phyloP scores from a whole-genome alignment of 352 stramenopile genomes.

The Phytophthora fragariaefolia region DNA sequence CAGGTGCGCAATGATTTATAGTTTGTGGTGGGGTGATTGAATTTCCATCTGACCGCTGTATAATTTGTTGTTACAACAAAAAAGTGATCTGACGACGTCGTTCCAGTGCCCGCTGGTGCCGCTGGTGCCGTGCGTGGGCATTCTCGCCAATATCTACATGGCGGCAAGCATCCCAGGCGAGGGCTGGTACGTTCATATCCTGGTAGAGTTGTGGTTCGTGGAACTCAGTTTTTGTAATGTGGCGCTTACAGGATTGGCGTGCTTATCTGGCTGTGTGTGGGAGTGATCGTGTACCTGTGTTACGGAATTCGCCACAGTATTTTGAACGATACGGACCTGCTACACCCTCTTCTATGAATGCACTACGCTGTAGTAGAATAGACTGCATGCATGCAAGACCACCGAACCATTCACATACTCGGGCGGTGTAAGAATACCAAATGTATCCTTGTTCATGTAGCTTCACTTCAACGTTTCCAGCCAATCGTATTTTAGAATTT shows the following conservation, averaged over 20 bases:
- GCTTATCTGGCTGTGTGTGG: conserved; percentile 68
- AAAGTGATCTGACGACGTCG: conserved; percentile 39
- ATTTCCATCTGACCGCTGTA: background rate
- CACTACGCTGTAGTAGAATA: conserved; percentile 10
- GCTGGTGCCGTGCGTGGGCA: conserved; percentile 60
- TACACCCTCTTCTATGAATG: conserved; percentile 41
- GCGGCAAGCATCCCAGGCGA: conserved; percentile 57
- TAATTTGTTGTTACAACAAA: background rate
- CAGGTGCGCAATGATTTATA: conserved; percentile 36
- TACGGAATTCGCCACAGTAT: conserved; percentile 84
- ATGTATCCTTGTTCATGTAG: conserved; percentile 22
- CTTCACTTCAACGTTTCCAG: conserved; percentile 21
- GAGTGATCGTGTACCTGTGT: conserved; percentile 72
- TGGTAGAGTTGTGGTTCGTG: background rate
- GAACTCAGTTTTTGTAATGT: conserved; percentile 14
- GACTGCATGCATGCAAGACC: conserved; percentile 2
- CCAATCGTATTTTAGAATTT: conserved; percentile 30
- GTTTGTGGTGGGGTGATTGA: background rate
- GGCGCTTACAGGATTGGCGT: conserved; percentile 64
- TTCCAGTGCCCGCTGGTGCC: conserved; percentile 74
- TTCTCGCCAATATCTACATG: conserved; percentile 78
- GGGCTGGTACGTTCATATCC: conserved; percentile 53
- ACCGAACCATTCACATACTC: background rate
- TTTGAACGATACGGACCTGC: conserved; percentile 38
- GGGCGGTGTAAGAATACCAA: conserved; percentile 4